Conservation (phyloP, 1,139 yeast genomes). For the Geotrichum klebahnii region DNA sequence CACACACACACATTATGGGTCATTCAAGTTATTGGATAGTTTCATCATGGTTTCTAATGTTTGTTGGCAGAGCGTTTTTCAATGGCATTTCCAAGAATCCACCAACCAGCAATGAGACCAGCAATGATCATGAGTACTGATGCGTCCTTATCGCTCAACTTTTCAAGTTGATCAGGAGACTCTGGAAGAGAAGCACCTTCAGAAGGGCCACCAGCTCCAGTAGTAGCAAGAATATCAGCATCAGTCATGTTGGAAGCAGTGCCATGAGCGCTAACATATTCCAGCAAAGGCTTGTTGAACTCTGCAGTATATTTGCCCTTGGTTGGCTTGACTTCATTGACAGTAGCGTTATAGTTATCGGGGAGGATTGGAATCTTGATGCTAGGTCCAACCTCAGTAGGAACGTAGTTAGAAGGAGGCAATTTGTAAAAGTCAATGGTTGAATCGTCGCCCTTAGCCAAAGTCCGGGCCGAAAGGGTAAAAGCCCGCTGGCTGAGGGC, state of each 20-base stretch:
- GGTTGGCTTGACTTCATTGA: conserved; percentile 13
- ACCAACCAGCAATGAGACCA: conserved; percentile 38
- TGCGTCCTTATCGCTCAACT: conserved; percentile 33
- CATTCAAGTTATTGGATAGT: too few species aligned
- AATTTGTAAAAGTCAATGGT: conserved; percentile 43
- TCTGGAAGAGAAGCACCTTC: conserved; percentile 25
- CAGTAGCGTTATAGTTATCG: conserved; percentile 27
- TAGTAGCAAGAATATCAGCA: conserved; percentile 16
- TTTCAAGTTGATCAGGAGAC: conserved; percentile 14
- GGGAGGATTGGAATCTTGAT: conserved; percentile 43
- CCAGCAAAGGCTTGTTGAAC: conserved; percentile 28
- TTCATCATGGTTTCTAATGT: neutral
- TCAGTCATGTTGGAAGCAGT: conserved; percentile 25
- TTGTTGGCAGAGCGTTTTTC: conserved; percentile 10
- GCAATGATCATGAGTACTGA: conserved; percentile 34
- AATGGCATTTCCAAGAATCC: conserved; percentile 32
- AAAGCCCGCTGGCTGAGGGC: conserved; percentile 8
- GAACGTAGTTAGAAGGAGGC: conserved; percentile 35
- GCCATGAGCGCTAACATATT: conserved; percentile 26
- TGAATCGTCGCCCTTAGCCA: conserved; percentile 43
- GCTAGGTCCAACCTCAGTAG: conserved; percentile 30
- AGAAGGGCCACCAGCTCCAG: conserved; percentile 14
- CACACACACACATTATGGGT: too few species aligned
- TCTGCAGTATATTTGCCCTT: conserved; percentile 23
- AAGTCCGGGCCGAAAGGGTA: conserved; percentile 25